Conservation (phyloP, 2,329 filamentous ascomycete species). For the Aspergillus tubingensis region DNA sequence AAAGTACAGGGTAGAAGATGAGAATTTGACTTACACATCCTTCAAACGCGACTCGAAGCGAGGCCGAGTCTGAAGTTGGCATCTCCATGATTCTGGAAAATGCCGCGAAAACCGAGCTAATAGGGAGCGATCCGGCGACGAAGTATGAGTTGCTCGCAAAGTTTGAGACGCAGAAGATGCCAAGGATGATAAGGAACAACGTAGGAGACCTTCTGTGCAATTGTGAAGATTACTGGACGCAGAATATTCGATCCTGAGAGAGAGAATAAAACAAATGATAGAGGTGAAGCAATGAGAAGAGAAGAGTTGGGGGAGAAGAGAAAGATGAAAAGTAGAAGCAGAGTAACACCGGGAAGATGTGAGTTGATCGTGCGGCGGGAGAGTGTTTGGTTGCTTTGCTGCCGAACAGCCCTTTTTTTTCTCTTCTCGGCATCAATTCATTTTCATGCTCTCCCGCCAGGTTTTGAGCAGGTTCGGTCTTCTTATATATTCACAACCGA, state of each 20-base stretch:
- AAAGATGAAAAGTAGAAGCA: constrained; percentile 3
- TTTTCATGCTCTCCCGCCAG: neutral
- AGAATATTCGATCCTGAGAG: neutral
- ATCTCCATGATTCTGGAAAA: constrained; percentile 13
- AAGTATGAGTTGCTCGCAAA: neutral
- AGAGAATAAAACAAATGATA: neutral
- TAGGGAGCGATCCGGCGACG: neutral
- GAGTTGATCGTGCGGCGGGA: neutral
- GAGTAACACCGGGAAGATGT: neutral
- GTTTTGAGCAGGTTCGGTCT: too few species aligned
- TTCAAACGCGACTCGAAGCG: constrained; percentile 75
- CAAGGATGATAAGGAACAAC: neutral
- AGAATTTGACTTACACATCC: constrained; percentile 68
- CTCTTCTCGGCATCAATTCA: neutral
- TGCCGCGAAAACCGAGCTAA: neutral
- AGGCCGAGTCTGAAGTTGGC: constrained; percentile 6
- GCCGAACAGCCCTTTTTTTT: neutral
- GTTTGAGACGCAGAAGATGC: neutral
- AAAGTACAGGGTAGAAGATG: neutral
- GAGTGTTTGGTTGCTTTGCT: constrained; percentile 6
- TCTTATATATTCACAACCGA: neutral
- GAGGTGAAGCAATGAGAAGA: neutral
- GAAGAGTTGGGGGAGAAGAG: neutral
- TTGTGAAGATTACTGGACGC: too few species aligned
- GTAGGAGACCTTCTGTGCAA: too few species aligned